Percentiles rank a stretch among this genome's conserved stretches.
phyloP scores from a whole-genome alignment of 495 filamentous ascomycete species.

The Aspergillus diversus region DNA sequence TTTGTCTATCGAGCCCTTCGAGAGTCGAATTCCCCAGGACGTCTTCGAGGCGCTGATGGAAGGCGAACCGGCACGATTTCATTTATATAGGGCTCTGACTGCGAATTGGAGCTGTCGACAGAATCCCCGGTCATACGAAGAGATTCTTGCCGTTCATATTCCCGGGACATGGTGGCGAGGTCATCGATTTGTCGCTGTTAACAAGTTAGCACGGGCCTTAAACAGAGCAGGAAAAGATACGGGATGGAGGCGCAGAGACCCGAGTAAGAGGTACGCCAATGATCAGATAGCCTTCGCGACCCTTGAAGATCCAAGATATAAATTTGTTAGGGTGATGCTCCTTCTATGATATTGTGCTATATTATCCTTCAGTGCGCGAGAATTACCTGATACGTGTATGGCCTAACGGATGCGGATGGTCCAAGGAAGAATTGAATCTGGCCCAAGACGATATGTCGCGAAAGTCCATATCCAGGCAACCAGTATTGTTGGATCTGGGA shows the following conservation, averaged over 20 bases:
- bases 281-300: constrained; percentile 59
- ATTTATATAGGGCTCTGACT: constrained; percentile 54
- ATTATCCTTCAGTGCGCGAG: not conserved
- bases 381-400: constrained; percentile 56
- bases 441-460: constrained; percentile 56
- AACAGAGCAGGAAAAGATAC: not conserved
- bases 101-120: constrained; percentile 24
- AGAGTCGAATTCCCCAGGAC: constrained; percentile 31
- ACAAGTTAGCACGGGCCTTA: not conserved
- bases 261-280: constrained; percentile 54
- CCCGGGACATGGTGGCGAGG: constrained; percentile 51
- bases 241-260: constrained; percentile 36
- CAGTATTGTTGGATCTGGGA: constrained; percentile 52
- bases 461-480: constrained; percentile 56
- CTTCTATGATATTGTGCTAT: constrained; percentile 4
- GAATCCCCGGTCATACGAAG: constrained; percentile 48
- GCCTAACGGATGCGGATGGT: constrained; percentile 51
- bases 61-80: constrained; percentile 48
- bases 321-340: constrained; percentile 24
- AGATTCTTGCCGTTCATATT: constrained; percentile 57
- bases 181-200: constrained; percentile 58
- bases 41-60: constrained; percentile 35
- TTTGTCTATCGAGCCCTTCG: constrained; percentile 34
- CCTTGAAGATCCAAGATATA: constrained; percentile 33
- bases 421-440: constrained; percentile 58